Percentiles rank a stretch among this genome's conserved stretches.
Evolutionary conservation across 2,329 filamentous ascomycete species (phyloP).

Genomic region (Gaeumannomyces sp.): DNA sequence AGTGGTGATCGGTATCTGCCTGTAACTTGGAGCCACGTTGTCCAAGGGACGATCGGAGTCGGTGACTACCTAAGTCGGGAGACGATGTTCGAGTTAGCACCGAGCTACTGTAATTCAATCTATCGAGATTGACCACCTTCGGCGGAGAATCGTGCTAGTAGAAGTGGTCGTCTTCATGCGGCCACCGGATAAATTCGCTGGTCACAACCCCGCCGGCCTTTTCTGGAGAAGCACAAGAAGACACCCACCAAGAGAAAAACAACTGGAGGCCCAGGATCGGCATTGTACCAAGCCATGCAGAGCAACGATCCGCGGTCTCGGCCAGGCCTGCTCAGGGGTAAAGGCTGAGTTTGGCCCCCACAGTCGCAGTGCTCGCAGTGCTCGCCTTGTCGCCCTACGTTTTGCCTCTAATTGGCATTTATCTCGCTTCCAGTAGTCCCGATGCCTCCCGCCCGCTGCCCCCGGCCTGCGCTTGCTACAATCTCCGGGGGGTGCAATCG

Average conservation of each 20-base stretch:
- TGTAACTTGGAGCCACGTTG: neutral
- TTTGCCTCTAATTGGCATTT: conserved; percentile 1
- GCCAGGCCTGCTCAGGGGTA: neutral
- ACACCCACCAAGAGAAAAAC: no score
- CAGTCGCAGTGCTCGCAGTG: neutral
- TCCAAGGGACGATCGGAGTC: no score
- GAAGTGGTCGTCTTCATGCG: no score
- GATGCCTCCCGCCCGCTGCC: neutral
- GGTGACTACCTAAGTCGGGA: no score
- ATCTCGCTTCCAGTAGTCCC: neutral
- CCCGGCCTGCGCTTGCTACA: neutral
- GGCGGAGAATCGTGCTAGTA: no score
- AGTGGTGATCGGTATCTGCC: no score
- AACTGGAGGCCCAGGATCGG: neutral
- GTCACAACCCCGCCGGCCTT: no score
- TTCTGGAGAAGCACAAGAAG: no score
- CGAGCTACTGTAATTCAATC: no score
- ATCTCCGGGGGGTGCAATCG: neutral
- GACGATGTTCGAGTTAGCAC: no score
- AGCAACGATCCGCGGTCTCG: neutral
- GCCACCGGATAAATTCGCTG: no score
- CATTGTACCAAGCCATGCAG: neutral
- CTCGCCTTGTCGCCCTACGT: neutral
- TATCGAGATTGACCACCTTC: no score
- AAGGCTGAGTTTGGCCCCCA: neutral